These are phyloP conservation scores for Pleurotus salmoneostramineus DNA, from an alignment of 768 basidiomycete genomes.

Conservation along the genomic window DNA sequence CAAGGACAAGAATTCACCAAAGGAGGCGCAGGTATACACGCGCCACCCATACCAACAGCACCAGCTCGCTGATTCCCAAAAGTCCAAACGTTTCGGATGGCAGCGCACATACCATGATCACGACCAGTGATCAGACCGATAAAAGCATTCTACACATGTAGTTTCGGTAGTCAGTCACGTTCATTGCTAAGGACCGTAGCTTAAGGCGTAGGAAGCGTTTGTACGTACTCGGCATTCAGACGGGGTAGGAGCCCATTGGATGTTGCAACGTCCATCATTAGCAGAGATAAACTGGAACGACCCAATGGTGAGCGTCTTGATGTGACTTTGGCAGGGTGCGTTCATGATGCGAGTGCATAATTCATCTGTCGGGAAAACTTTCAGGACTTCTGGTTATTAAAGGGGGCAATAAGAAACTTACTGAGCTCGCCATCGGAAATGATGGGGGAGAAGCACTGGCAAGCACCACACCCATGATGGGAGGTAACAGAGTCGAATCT, in stretches of 20 bases:
- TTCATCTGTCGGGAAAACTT: background rate
- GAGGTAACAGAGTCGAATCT: no score
- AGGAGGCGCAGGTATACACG: background rate
- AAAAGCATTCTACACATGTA: background rate
- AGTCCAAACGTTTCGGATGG: background rate
- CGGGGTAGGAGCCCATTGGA: background rate
- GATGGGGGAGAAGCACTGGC: no score
- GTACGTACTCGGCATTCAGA: background rate
- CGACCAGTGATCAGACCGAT: background rate
- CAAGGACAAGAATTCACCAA: background rate
- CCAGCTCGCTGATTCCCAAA: background rate
- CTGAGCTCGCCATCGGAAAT: no score
- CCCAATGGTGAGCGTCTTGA: background rate
- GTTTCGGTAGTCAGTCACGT: background rate
- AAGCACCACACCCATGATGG: no score
- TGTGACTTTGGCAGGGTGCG: background rate
- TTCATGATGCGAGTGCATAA: background rate
- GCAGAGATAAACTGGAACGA: background rate
- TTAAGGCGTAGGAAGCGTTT: no score
- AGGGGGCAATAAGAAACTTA: no score
- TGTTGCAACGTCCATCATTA: background rate
- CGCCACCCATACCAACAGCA: background rate
- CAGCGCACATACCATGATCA: background rate
- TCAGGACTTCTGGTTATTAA: background rate
- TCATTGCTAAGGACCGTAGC: background rate